Evolutionary conservation across 805 yeast species (phyloP), one percentile per base, ranked within the genome.

Genomic region (Hanseniaspora clermontiae): DNA sequence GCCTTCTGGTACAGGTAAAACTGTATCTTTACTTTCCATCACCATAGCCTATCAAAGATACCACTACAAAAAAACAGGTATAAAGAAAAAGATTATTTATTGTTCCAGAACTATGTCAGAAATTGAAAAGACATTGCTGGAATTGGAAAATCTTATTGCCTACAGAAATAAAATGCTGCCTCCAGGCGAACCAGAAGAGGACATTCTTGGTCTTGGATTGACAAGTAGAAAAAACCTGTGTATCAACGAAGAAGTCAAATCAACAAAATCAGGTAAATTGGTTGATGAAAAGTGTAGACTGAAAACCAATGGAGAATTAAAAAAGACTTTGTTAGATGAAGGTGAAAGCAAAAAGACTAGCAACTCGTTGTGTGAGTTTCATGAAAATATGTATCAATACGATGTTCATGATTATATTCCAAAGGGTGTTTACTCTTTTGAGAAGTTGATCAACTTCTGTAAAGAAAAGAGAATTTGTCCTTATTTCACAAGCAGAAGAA

Each of bases 21-120:
- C 99, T 40, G 86, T 93, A 3, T 89, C 97, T 0, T 75, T 93
- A 66, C 74, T 93, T 34, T 88, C 97, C 0, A 71, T 93, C 47
- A 88, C 97, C 0, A 88, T 93, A 48, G 96, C 98, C 14, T 93
- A 93, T 69, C 99, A 93, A 68, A 82, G 87, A 87, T 80, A 79
- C 66, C 90, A 91, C 67, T 95, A 96, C 10, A 97, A 91, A 65
- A 96, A 88, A 65, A 73, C 96, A 17, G 55, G 56, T 6, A 40
- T 48, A 3, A 50, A 43, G 36, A 51, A 71, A 57, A 93, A 91
- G 74, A 82, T 93, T 61, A 87, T 93, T 7, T 93, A 93, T 70
- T 93, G 99, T 70, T 93, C 98, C 5, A 97, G 99, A 77, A 93
- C 99, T 37, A 93, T 93, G 97, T 87, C 97, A 11, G 99, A 93